Base-by-base conservation (phyloP, 768 basidiomycete species). In the Coprinellus micaceus region DNA sequence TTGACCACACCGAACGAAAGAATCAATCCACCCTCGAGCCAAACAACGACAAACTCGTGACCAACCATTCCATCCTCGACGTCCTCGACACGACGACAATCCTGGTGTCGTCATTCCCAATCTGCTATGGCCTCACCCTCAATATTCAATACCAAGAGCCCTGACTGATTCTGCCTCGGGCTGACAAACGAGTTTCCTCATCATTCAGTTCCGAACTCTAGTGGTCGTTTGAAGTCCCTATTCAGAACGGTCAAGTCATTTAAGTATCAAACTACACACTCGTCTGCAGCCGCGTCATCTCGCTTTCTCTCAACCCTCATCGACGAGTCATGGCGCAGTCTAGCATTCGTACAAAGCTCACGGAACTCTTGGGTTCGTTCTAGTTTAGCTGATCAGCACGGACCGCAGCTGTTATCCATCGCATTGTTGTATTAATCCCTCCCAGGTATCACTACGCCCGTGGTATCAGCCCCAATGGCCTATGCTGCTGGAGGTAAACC, bases 391-490 rank as follows among this genome's bases (percentile, higher is more conserved):
- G 22, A 45, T 7, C 10, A 45, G 7, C 43, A n/a, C 19, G 21
- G 43, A 45, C 21, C 22, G 10, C 7, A 17, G 36, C 9, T 37
- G 15, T 52, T 9, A 21, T 40, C 40, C 22, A 15, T 39, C 7
- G 40, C 37, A 7, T 52, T 15, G 6, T 24, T 25, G 22, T 44
- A n/a, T n/a, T n/a, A n/a, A n/a, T n/a, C n/a, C n/a, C n/a, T 28
- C 37, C 3, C 58, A 88, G 88, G 74, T 40, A 73, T 85, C 26
- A 70, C 75, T 47, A 74, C 78, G 15, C 90, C 90, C 24, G 67
- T 91, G 39, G 72, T 91, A 3, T 73, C 75, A 17, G 82, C 83
- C 0, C 81, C 89, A 1, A 92, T 92, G 90, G 84, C 84, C 0
- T 83, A 82, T 12, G 88, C 81, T 2, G 78, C 82, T 56, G 85